These are phyloP conservation scores for Rhizophora mangle DNA, from an alignment of 345 rosid species.

Conservation along the genomic window DNA sequence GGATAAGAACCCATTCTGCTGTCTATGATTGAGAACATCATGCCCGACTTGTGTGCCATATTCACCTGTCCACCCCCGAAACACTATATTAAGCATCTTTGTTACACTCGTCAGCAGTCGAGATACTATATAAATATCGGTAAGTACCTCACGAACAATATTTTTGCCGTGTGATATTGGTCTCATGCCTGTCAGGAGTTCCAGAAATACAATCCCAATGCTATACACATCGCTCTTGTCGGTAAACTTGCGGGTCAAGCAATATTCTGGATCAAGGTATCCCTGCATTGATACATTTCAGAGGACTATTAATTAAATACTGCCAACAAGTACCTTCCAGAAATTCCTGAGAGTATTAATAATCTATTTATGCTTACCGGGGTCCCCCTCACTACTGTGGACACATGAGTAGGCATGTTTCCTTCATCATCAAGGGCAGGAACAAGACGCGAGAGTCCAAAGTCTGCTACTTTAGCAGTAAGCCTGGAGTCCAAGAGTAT, in stretches of 20 bases:
- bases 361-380: conserved; percentile 28
- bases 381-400: conserved; percentile 48
- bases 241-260: conserved; percentile 40
- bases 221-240: conserved; percentile 57
- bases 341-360: no score
- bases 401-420: conserved; percentile 33
- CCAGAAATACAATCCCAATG: conserved; percentile 49
- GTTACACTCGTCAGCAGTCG: neutral
- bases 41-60: conserved; percentile 35
- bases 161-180: conserved; percentile 46
- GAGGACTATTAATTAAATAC: neutral
- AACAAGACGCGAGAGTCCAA: conserved; percentile 54
- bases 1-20: conserved; percentile 38
- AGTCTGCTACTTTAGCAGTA: conserved; percentile 54
- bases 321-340: neutral
- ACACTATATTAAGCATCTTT: no score
- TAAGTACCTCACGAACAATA: conserved; percentile 45
- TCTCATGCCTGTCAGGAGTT: conserved; percentile 47
- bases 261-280: conserved; percentile 52
- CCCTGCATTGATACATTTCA: conserved; percentile 30
- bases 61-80: conserved; percentile 23
- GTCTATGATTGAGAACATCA: conserved; percentile 45
- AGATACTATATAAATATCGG: no score
- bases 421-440: conserved; percentile 31
- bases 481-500: conserved; percentile 42